Evolutionary conservation across 2,329 filamentous ascomycete species (phyloP), one percentile per base, ranked within the genome.

Genomic region (Orbilia brochopaga): DNA sequence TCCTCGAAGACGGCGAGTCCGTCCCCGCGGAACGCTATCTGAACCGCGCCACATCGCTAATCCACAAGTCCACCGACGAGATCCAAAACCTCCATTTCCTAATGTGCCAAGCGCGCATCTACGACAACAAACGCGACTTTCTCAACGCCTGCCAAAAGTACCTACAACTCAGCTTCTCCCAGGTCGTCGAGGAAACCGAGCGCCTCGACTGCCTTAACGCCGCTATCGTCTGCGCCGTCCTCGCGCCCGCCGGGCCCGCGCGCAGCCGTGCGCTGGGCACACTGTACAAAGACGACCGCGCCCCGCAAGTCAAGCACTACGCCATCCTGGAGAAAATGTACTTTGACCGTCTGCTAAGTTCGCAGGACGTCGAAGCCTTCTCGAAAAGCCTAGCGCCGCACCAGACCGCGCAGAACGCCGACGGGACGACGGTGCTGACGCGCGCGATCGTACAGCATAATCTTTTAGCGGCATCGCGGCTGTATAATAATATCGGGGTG

Each of bases 371-470:
- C 46, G 86, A 88, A 40, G 88, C 90, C 62, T 99, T 99, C 78
- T 89, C 92, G 0, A 83, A 89, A 76, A 88, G 87, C 57, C 83
- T 99, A 54, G 85, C 87, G 63, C 89, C 90, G 21, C 94, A 99
- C 80, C 94, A 99, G 80, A 86, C 97, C 1, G 94, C 94, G 23
- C 88, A 86, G 74, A 97, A 91, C 0, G 85, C 90, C 0, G 94
- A 99, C 79, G 94, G 94, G 1, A 91, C 89, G 17, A 99, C 94
- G 0, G 94, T 97, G 2, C 85, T 99, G 37, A 90, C 91, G 77
- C 93, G 91, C 79, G 94, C 94, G 5, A 91, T 99, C 8, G 88
- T 97, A 17, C 94, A 99, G 81, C 94, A 99, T 81, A 99, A 99
- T 79, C 83, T 99, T 15, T 86, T 97, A 21, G 92, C 89, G 19